Percentiles rank a stretch among this genome's conserved stretches.
phyloP scores from a whole-genome alignment of 2,329 filamentous ascomycete genomes.

The Chaetomiaceae sp. region DNA sequence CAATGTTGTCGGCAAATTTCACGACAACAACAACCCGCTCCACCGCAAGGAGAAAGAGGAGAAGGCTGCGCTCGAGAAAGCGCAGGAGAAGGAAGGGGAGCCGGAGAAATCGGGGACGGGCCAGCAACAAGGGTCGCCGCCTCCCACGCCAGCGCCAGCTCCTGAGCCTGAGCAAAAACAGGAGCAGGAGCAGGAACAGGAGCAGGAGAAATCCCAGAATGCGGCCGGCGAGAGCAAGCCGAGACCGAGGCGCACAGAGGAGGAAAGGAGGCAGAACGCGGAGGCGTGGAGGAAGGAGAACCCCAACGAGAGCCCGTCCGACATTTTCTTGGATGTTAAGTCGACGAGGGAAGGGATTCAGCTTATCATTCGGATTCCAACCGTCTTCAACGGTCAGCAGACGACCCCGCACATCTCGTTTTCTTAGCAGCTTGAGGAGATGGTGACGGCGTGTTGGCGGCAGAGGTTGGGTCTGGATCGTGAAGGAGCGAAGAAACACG shows the following conservation, averaged over 20 bases:
- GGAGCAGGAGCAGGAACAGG: conserved; percentile 14
- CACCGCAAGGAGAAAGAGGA: conserved; percentile 31
- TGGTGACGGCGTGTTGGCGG: background rate
- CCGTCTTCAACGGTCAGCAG: conserved; percentile 41
- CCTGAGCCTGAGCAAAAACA: background rate
- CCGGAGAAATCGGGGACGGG: background rate
- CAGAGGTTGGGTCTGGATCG: no score
- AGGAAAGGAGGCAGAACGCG: conserved; percentile 28
- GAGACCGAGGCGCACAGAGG: conserved; percentile 25
- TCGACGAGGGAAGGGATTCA: conserved; percentile 53
- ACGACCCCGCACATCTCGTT: conserved; percentile 29
- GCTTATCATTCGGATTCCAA: conserved; percentile 51
- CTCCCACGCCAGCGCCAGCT: background rate
- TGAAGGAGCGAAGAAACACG: no score
- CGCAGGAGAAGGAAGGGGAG: conserved; percentile 26
- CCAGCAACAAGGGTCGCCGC: conserved; percentile 1
- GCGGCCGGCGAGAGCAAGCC: conserved; percentile 2
- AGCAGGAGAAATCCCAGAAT: background rate
- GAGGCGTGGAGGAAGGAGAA: conserved; percentile 34
- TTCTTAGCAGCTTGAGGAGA: conserved; percentile 16
- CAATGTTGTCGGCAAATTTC: conserved; percentile 43
- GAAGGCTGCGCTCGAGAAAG: conserved; percentile 23
- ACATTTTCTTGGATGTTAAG: conserved; percentile 52
- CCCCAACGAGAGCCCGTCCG: conserved; percentile 40
- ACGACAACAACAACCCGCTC: conserved; percentile 41